These are phyloP conservation scores for Sonneratia caseolaris DNA, from an alignment of 345 rosid species.

Conservation along the genomic window DNA sequence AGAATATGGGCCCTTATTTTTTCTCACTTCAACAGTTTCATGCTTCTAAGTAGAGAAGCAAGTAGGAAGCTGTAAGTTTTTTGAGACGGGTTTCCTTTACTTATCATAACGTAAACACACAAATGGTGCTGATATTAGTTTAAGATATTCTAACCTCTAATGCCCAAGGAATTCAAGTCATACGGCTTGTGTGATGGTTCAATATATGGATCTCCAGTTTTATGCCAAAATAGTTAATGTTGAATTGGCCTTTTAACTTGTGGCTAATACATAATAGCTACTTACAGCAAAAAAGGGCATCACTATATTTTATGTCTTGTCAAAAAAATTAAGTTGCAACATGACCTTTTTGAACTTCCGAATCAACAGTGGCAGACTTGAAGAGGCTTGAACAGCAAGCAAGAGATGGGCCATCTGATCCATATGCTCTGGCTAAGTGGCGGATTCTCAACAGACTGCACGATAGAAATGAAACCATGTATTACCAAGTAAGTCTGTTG, in stretches of 20 bases:
- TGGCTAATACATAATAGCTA: neutral
- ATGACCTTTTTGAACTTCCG: conserved; percentile 4
- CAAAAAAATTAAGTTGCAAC: neutral
- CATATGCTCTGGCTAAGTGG: conserved; percentile 89
- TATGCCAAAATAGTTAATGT: neutral
- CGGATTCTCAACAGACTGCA: conserved; percentile 91
- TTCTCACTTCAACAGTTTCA: neutral
- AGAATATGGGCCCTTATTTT: neutral
- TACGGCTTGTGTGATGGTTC: too few species aligned
- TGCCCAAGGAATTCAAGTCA: neutral
- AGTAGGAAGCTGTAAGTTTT: neutral
- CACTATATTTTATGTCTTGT: neutral
- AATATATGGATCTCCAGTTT: neutral
- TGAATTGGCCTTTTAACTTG: neutral
- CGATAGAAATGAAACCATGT: conserved; percentile 96
- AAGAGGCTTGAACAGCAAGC: conserved; percentile 90
- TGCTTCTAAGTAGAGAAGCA: neutral
- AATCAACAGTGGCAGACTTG: conserved; percentile 63
- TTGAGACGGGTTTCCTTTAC: neutral
- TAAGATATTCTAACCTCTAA: neutral
- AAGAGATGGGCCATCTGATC: conserved; percentile 91
- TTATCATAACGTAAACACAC: neutral
- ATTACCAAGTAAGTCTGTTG: conserved; percentile 46
- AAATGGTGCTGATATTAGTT: neutral
- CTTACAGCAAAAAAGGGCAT: neutral